Evolutionary conservation across 192 early-diverging fungal genomes (phyloP).

Genomic region (Backusella australiensis): DNA sequence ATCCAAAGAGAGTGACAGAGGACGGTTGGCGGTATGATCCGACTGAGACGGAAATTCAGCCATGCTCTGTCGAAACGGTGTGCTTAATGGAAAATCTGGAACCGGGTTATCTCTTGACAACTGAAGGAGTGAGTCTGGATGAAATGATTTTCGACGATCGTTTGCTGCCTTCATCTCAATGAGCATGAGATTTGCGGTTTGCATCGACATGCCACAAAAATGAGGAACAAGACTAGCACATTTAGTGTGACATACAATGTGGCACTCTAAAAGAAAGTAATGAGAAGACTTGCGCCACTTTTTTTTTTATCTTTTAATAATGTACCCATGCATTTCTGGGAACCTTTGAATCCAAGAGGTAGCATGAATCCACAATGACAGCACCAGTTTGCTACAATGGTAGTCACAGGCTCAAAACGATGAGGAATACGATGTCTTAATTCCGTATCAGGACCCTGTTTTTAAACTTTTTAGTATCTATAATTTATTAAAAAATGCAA

Average conservation of each 20-base stretch:
- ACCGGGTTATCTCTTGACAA: not conserved
- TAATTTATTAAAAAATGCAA: not conserved
- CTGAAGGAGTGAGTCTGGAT: not conserved
- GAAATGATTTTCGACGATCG: slow-evolving; percentile 12
- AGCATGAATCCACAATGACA: slow-evolving; percentile 97
- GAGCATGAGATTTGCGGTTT: slow-evolving; percentile 82
- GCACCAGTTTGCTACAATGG: slow-evolving; percentile 90
- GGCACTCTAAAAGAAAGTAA: slow-evolving; percentile 68
- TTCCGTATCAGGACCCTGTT: slow-evolving; percentile 56
- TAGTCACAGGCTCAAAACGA: slow-evolving; percentile 84
- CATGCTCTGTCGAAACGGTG: not conserved
- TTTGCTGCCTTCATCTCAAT: slow-evolving; percentile 72
- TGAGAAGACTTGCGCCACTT: not conserved
- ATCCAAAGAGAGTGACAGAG: not conserved
- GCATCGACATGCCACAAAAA: slow-evolving; percentile 89
- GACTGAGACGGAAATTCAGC: not conserved
- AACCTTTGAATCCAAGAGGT: slow-evolving; percentile 71
- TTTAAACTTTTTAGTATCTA: no score
- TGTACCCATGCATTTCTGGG: slow-evolving; percentile 51
- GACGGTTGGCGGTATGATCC: not conserved
- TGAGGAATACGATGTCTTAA: slow-evolving; percentile 93
- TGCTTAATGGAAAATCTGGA: not conserved
- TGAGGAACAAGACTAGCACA: slow-evolving; percentile 87
- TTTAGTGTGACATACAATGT: slow-evolving; percentile 71
- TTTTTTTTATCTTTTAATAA: not conserved